Base-by-base conservation (phyloP, 176 grass and related monocot genomes). In the Raddia distichophylla region DNA sequence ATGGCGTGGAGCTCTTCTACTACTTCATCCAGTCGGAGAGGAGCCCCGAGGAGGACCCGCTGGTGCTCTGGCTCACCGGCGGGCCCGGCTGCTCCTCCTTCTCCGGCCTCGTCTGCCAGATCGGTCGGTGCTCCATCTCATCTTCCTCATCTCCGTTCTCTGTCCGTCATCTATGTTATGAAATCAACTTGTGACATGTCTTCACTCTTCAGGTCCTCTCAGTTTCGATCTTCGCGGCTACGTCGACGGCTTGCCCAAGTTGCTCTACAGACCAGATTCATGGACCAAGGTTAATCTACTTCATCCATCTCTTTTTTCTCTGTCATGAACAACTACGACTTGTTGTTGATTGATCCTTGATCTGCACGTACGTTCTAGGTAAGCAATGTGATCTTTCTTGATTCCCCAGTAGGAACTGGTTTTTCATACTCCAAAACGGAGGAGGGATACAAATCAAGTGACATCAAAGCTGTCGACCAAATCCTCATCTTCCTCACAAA, bases 361-460 rank as follows among this genome's bases (percentile, higher is more conserved):
- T 8, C 33, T 56, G 50, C 7, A n/a, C n/a, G n/a, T n/a, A 15
- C n/a, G n/a, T 60, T 17, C 7, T 6, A 97, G 91, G 74, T 87
- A 3, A 79, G 80, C 85, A 97, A 85, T 53, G 50, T 94, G 6
- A 90, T 97, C 58, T 97, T 92, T 79, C 10, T 97, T 3, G 94
- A 97, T 75, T 91, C 91, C 6, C 94, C 91, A 0, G 67, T 80
- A 9, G 91, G 94, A 40, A 53, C 91, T 54, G 90, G 94, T 10
- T 97, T 97, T 74, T 94, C 91, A 3, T 97, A 92, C 47, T 84
- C 89, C 18, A 3, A 33, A 43, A 58, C 64, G 15, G 20, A 69
- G 11, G 18, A 90, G 32, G 75, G 87, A 8, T 86, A 63, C 49
- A 37, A 45, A 40, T 71, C 74, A 4, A 87, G 87, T 43, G 91